Conservation (phyloP, 2,329 filamentous ascomycete genomes). For the Hypoxylon sp. region DNA sequence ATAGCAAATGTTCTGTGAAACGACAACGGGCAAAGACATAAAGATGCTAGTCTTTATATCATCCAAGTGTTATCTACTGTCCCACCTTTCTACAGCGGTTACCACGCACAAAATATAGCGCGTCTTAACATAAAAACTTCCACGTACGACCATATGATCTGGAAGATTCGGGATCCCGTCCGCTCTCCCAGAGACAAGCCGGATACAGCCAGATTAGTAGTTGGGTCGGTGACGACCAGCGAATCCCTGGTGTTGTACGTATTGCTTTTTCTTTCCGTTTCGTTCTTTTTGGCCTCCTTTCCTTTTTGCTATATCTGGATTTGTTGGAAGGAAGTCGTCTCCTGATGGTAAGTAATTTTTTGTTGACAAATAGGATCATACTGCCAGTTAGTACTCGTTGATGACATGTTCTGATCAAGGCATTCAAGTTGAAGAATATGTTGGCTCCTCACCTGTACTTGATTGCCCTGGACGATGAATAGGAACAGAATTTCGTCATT, state of each 20-base stretch:
- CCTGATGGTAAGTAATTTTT: neutral
- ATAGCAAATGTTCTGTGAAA: too few species aligned
- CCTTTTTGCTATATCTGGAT: neutral
- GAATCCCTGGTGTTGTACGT: conserved; percentile 1
- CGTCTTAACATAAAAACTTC: neutral
- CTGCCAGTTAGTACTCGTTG: too few species aligned
- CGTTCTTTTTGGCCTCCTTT: neutral
- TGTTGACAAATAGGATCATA: too few species aligned
- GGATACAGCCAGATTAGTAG: neutral
- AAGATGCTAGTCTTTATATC: too few species aligned
- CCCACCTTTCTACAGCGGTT: too few species aligned
- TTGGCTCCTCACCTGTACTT: neutral
- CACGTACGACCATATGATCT: conserved; percentile 4
- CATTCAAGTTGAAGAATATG: neutral
- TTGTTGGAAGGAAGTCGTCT: neutral
- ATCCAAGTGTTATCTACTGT: too few species aligned
- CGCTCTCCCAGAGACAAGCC: conserved; percentile 3
- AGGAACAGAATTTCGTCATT: neutral
- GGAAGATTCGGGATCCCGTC: conserved; percentile 1
- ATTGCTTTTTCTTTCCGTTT: neutral
- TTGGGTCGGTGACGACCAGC: neutral
- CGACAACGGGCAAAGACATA: too few species aligned
- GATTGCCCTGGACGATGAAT: neutral
- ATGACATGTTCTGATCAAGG: neutral
- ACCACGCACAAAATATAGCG: neutral